Base-by-base conservation (phyloP, 202 grass and related monocot species). In the Brachypodium distachyon region DNA sequence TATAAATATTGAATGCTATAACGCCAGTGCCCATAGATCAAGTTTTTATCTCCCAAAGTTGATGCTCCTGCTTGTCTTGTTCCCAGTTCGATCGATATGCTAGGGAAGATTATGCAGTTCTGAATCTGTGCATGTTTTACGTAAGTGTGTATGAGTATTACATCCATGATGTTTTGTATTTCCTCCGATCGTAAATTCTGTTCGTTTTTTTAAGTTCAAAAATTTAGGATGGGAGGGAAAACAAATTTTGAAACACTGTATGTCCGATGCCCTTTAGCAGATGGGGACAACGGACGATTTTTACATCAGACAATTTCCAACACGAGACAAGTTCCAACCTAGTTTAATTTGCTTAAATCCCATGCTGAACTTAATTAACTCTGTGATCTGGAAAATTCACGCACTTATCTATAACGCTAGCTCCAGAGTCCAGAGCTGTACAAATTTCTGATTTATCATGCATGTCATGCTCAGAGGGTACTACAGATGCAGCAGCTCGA, bases 401-500 rank as follows among this genome's bases (percentile, higher is more conserved):
- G 43, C 46, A 34, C 27, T 37, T 33, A 12, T 71, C 31, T 53
- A 42, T 66, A 66, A 6, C 12, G 37, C 7, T 32, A 33, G 33
- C 29, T 8, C 28, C 19, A 19, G n/a, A n/a, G 3, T 17, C 12
- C 18, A 23, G 12, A 34, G n/a, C n/a, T n/a, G n/a, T n/a, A 60
- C 17, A 23, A 22, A 25, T 37, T 36, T 62, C 41, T 76, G n/a
- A 62, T 57, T 16, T 48, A 46, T 19, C 6, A 47, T 34, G 39
- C 18, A 43, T 84, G 12, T n/a, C 41, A 46, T 38, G 4, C 81
- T 21, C 85, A 99, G 96, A 81, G 90, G 92, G 7, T 99, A 99
- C 81, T 99, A 99, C 85, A 91, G 87, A 83, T 99, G 96, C 74
- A 99, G 96, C 69, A 99, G 92, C 83, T 99, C 96, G 22, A 99